These are phyloP conservation scores for Misopates orontium DNA, from an alignment of 257 asterid genomes.

Conservation along the genomic window DNA sequence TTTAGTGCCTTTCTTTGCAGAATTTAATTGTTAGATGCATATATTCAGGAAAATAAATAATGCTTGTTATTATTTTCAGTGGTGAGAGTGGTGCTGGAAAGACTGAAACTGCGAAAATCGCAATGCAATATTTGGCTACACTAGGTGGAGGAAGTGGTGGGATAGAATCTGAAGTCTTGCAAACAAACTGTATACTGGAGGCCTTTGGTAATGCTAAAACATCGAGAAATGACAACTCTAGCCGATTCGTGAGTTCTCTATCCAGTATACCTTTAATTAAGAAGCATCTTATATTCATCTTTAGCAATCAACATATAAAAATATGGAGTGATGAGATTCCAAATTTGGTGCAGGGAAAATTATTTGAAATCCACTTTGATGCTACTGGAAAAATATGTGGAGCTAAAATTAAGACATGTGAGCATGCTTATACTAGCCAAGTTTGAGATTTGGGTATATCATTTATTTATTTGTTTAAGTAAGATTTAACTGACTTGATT, in stretches of 20 bases:
- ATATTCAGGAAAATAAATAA: conserved; percentile 21
- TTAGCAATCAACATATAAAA: conserved; percentile 24
- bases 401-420: conserved; percentile 87
- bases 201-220: conserved; percentile 99
- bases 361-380: conserved; percentile 74
- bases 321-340: conserved; percentile 23
- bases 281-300: conserved; percentile 17
- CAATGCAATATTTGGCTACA: conserved; percentile 87
- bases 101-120: conserved; percentile 93
- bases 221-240: conserved; percentile 71
- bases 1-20: conserved; percentile 18
- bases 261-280: conserved; percentile 16
- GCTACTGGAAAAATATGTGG: conserved; percentile 79
- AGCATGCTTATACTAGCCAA: conserved; percentile 40
- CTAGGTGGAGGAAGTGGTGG: conserved; percentile 71
- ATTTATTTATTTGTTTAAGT: conserved; percentile 17
- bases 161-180: conserved; percentile 69
- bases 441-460: conserved; percentile 22
- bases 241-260: conserved; percentile 81
- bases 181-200: conserved; percentile 78
- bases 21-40: not conserved
- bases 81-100: conserved; percentile 99
- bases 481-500: conserved; percentile 41
- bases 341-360: conserved; percentile 68
- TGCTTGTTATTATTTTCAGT: conserved; percentile 42